Conservation (phyloP, 2,329 filamentous ascomycete genomes). For the Alternaria sp. region DNA sequence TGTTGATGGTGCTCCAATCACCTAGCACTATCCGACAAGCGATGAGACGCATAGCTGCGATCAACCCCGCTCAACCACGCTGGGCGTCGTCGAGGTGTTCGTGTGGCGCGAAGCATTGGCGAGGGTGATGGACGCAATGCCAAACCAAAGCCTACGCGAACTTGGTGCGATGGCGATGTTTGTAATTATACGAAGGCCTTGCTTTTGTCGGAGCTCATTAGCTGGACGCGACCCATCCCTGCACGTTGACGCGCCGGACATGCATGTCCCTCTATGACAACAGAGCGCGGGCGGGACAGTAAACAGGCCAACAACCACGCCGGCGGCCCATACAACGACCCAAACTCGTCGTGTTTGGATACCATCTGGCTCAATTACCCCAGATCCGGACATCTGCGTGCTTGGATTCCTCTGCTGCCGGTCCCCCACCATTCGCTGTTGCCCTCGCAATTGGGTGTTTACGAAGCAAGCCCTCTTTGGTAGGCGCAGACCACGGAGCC, state of each 20-base stretch:
- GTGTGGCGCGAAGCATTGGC: slow-evolving; percentile 6
- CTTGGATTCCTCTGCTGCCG: background rate
- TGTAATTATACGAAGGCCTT: background rate
- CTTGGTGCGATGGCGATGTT: background rate
- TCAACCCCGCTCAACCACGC: slow-evolving; percentile 11
- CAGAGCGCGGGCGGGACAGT: slow-evolving; percentile 20
- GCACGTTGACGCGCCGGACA: slow-evolving; percentile 29
- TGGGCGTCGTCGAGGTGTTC: background rate
- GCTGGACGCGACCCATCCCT: slow-evolving; percentile 24
- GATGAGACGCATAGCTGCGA: slow-evolving; percentile 23
- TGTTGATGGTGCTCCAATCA: slow-evolving; percentile 22
- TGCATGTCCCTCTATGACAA: slow-evolving; percentile 31
- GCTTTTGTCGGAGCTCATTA: slow-evolving; percentile 11
- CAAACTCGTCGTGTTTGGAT: background rate
- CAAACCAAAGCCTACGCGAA: background rate
- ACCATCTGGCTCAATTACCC: background rate
- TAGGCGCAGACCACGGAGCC: slow-evolving; percentile 8
- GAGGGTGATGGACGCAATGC: background rate
- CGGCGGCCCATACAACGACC: slow-evolving; percentile 5
- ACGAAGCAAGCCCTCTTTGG: slow-evolving; percentile 23
- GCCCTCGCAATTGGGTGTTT: slow-evolving; percentile 30
- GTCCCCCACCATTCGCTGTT: slow-evolving; percentile 24
- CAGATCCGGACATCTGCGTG: background rate
- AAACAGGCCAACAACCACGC: slow-evolving; percentile 15
- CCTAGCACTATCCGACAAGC: background rate